phyloP scores from a whole-genome alignment of 2,329 filamentous ascomycete species.

The Cytospora piceicola region DNA sequence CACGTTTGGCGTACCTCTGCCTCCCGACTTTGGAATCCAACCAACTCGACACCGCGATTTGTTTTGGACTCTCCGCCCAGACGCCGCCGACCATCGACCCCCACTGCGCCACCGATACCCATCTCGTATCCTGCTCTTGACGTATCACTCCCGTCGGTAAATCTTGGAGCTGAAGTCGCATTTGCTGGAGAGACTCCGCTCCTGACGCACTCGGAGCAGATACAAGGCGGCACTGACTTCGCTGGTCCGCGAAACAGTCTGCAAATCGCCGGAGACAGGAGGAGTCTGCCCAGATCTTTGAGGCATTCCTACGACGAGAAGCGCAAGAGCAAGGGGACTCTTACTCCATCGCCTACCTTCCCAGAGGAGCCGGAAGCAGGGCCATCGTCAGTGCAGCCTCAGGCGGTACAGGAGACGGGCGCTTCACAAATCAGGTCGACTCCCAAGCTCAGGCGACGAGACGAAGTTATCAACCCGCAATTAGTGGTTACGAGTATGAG shows the following conservation, averaged over 20 bases:
- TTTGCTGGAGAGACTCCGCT: conserved; percentile 55
- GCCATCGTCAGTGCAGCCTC: conserved; percentile 20
- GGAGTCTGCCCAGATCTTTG: conserved; percentile 58
- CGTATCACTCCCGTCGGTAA: conserved; percentile 41
- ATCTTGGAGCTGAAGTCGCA: conserved; percentile 44
- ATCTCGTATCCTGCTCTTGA: conserved; percentile 51
- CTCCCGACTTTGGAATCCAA: conserved; percentile 63
- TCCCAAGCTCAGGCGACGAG: conserved; percentile 19
- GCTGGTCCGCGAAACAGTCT: conserved; percentile 52
- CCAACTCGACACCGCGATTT: conserved; percentile 59
- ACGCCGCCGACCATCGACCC: conserved; percentile 56
- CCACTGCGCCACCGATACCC: conserved; percentile 53
- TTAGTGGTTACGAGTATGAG: conserved; percentile 2
- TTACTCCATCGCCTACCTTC: conserved; percentile 39
- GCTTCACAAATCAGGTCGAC: conserved; percentile 39
- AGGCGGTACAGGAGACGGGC: conserved; percentile 31
- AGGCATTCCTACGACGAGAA: conserved; percentile 59
- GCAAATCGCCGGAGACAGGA: conserved; percentile 54
- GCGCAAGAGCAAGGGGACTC: conserved; percentile 37
- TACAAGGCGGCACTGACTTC: conserved; percentile 47
- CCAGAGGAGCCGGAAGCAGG: conserved; percentile 31
- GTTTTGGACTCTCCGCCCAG: conserved; percentile 35
- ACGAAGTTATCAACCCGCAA: conserved; percentile 15
- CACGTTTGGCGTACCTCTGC: conserved; percentile 48
- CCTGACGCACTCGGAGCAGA: conserved; percentile 55